These are phyloP conservation scores for Trametes meyenii DNA, from an alignment of 768 basidiomycete genomes.

Conservation along the genomic window DNA sequence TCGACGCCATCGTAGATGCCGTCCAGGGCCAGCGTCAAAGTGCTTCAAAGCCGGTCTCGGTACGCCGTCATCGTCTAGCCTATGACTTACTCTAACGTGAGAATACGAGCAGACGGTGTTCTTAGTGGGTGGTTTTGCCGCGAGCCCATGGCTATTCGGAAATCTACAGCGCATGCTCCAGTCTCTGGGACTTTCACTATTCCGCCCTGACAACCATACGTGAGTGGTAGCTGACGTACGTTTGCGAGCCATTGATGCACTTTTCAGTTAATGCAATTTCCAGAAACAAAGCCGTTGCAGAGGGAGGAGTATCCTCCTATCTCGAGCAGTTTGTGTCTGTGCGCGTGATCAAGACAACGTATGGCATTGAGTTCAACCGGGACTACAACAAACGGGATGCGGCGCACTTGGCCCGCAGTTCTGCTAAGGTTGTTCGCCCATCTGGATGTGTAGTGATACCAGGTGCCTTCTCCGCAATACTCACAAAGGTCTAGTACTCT, in stretches of 20 bases:
- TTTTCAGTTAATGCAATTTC: neutral
- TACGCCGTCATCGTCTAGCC: neutral
- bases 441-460: conserved; percentile 23
- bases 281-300: conserved; percentile 56
- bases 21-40: conserved; percentile 13
- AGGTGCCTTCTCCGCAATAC: conserved; percentile 11
- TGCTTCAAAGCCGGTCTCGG: neutral
- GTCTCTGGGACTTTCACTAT: conserved; percentile 57
- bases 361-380: conserved; percentile 46
- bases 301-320: conserved; percentile 48
- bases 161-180: conserved; percentile 68
- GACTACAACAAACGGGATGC: conserved; percentile 38
- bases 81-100: neutral
- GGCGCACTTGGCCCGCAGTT: conserved; percentile 44
- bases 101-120: conserved; percentile 59
- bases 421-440: conserved; percentile 38
- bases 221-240: conserved; percentile 27
- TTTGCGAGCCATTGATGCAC: neutral
- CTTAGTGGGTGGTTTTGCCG: conserved; percentile 81
- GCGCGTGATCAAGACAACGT: conserved; percentile 51
- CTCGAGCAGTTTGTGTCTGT: conserved; percentile 52
- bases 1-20: conserved; percentile 39
- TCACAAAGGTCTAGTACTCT: conserved; percentile 13
- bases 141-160: conserved; percentile 76
- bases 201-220: conserved; percentile 80